phyloP scores from a whole-genome alignment of 2,329 filamentous ascomycete genomes.

The Claviceps digitariae region DNA sequence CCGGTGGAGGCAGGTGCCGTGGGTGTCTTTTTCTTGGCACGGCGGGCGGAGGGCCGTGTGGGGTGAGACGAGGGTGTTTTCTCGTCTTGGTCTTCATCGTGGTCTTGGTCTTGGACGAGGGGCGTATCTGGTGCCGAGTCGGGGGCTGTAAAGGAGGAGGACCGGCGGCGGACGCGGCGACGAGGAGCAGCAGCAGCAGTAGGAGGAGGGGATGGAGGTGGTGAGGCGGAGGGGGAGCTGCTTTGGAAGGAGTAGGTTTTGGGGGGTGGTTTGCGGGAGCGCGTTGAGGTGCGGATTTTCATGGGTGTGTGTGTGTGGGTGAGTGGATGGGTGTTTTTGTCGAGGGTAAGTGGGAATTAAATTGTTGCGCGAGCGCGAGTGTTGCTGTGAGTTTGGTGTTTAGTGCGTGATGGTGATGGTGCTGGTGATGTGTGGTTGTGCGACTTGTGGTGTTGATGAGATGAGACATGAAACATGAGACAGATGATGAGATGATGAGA shows the following conservation, averaged over 20 bases:
- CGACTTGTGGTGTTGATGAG: neutral
- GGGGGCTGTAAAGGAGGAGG: constrained; percentile 10
- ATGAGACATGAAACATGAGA: neutral
- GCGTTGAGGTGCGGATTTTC: constrained; percentile 25
- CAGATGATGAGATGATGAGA: neutral
- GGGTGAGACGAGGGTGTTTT: neutral
- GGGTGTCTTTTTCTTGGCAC: neutral
- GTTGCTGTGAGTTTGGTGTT: neutral
- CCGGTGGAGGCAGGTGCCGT: neutral
- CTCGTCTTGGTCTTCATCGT: constrained; percentile 11
- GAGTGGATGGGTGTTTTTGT: neutral
- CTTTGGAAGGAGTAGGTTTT: constrained; percentile 23
- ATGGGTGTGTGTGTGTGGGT: neutral
- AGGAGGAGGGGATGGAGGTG: neutral
- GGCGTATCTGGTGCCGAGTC: constrained; percentile 8
- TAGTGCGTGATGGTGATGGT: neutral
- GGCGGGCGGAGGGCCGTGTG: neutral
- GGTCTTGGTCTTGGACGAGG: constrained; percentile 8
- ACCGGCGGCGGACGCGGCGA: constrained; percentile 7
- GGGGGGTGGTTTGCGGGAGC: constrained; percentile 19
- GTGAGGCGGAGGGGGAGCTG: neutral
- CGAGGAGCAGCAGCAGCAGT: constrained; percentile 1
- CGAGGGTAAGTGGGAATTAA: too few species aligned
- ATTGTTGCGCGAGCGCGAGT: too few species aligned
- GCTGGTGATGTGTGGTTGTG: neutral